These are phyloP conservation scores for Megacollybia platyphylla DNA, from an alignment of 1,284 basidiomycete species.

Conservation along the genomic window DNA sequence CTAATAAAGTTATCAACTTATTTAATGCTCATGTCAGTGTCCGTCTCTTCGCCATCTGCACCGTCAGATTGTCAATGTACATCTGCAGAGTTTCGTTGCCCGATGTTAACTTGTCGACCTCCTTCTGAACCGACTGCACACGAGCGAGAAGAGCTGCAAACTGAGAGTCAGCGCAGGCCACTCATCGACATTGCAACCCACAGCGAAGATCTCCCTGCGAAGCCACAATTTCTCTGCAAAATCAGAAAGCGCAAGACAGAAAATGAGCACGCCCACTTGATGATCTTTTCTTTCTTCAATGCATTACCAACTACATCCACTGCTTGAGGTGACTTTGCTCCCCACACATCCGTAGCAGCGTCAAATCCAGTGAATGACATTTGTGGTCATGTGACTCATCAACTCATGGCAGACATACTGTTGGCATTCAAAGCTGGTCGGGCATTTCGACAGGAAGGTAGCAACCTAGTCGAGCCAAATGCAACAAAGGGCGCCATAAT, in stretches of 20 bases:
- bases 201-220: constrained; percentile 65
- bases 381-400: background rate
- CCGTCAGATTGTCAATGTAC: constrained; percentile 81
- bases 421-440: constrained; percentile 78
- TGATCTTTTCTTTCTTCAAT: constrained; percentile 53
- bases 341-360: constrained; percentile 41
- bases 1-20: background rate
- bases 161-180: constrained; percentile 3
- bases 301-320: constrained; percentile 63
- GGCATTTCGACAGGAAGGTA: constrained; percentile 47
- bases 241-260: constrained; percentile 14
- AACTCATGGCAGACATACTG: constrained; percentile 27
- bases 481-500: constrained; percentile 61
- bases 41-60: constrained; percentile 68
- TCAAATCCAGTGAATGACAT: constrained; percentile 46
- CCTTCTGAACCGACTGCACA: constrained; percentile 55
- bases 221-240: constrained; percentile 51
- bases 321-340: constrained; percentile 26
- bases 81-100: constrained; percentile 76
- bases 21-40: background rate
- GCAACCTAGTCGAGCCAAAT: constrained; percentile 54
- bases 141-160: constrained; percentile 52
- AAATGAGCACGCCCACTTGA: constrained; percentile 30
- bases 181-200: constrained; percentile 17
- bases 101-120: constrained; percentile 64